Conservation (phyloP, 805 yeast species). For the Myxozyma nipponensis region DNA sequence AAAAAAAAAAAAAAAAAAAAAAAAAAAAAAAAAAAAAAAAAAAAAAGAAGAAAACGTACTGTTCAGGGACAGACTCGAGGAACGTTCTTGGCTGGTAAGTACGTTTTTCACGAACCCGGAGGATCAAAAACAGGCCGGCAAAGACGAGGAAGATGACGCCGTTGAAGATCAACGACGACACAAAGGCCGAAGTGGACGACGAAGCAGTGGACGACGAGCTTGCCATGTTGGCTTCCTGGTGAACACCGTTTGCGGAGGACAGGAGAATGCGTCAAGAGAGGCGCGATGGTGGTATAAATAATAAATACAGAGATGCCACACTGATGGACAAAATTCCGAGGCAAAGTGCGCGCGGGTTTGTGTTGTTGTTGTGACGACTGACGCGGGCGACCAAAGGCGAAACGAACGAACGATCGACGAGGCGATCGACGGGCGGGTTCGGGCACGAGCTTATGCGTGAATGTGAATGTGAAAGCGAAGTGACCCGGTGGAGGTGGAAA, state of each 20-base stretch:
- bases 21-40: neutral
- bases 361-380: no score
- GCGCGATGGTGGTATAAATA: no score
- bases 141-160: constrained; percentile 62
- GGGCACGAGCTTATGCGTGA: no score
- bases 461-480: no score
- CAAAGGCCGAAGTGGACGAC: constrained; percentile 68
- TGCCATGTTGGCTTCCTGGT: neutral
- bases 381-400: no score
- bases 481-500: no score
- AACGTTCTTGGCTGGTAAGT: constrained; percentile 82
- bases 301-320: neutral
- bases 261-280: no score
- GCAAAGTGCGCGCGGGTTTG: no score
- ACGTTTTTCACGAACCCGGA: constrained; percentile 64
- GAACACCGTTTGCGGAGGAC: no score
- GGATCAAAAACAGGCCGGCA: constrained; percentile 55
- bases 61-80: constrained; percentile 49
- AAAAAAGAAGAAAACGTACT: constrained; percentile 13
- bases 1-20: neutral
- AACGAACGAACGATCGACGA: no score
- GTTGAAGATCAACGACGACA: constrained; percentile 68
- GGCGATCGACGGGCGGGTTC: no score
- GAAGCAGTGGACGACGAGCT: constrained; percentile 7
- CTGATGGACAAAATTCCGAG: no score